Evolutionary conservation across 305 asterid genomes (phyloP), one percentile per base, ranked within the genome.

Genomic region (Rubia balearica): DNA sequence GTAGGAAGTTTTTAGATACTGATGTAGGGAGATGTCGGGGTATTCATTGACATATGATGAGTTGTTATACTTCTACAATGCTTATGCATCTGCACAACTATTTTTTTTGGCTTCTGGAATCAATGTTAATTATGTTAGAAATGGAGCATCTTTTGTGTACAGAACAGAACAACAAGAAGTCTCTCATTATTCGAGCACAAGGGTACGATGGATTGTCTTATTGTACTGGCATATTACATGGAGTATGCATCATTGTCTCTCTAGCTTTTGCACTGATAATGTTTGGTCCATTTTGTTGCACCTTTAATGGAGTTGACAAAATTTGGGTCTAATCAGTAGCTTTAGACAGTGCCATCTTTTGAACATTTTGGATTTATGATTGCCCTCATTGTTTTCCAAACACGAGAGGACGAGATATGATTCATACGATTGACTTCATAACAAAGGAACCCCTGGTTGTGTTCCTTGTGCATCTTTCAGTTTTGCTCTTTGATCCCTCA

Each of bases 61-160:
- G 59, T 57, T 19, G 66, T 75, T 74, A 76, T 74, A 76, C 80
- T 80, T 74, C 71, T 75, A 77, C 74, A 82, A 65, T 41, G 75
- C 62, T 64, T 51, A 65, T 68, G 30, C 63, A 59, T 41, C 56
- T 62, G 74, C 66, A 49, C 51, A 7, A 30, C 60, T 60, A 41
- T 14, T 27, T 65, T 10, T 68, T 63, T 77, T 57, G 53, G 33
- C 65, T 46, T 55, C 70, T 24, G 40, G 61, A 66, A 59, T 66
- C 27, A 24, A 24, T 51, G 33, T 38, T 30, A 27, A 11, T 4
- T 17, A 24, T 51, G 33, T 38, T 30, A 17, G 6, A 3, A 22
- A 67, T 7, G 49, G 51, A 53, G 71, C 12, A 41, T 38, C 42
- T 19, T 30, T 65, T 63, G 56, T 68, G 41, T 36, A 46, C 42